A percentile compares a stretch with the other conserved stretches of the same genome.
These are phyloP conservation scores for Apiotrichum siamense DNA, from an alignment of 1,284 basidiomycete species.

Conservation along the genomic window DNA sequence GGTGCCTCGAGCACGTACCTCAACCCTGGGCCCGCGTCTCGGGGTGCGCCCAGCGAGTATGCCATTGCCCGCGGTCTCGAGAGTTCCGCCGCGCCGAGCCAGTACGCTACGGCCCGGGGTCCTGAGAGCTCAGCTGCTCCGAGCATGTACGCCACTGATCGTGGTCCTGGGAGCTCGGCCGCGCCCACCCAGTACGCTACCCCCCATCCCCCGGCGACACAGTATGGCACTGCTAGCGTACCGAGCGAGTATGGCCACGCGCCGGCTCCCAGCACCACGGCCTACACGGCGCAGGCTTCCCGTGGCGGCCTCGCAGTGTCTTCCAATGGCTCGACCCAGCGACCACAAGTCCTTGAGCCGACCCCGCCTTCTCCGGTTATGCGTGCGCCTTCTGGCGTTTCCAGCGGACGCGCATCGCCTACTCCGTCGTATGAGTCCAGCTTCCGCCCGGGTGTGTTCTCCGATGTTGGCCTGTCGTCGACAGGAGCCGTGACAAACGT, in stretches of 20 bases:
- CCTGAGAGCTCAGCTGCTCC: neutral
- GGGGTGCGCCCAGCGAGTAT: neutral
- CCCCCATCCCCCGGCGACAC: neutral
- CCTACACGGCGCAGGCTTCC: neutral
- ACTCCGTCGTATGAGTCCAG: neutral
- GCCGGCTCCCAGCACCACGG: neutral
- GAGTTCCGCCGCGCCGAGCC: neutral
- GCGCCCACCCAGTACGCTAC: slow-evolving; percentile 10
- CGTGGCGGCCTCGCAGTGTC: no score
- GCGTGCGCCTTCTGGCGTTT: no score
- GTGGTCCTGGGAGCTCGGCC: neutral
- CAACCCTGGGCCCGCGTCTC: neutral
- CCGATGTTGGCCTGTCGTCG: neutral
- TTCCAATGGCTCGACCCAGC: no score
- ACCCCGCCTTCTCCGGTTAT: no score
- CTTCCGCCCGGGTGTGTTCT: neutral
- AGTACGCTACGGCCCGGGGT: neutral
- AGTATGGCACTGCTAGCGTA: neutral
- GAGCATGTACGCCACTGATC: neutral
- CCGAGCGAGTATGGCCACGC: neutral
- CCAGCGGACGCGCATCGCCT: no score
- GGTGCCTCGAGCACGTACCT: neutral
- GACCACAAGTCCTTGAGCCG: no score
- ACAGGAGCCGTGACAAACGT: neutral
- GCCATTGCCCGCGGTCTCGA: neutral